phyloP scores from a whole-genome alignment of 805 yeast genomes.

The Zygotorulaspora chibaensis region DNA sequence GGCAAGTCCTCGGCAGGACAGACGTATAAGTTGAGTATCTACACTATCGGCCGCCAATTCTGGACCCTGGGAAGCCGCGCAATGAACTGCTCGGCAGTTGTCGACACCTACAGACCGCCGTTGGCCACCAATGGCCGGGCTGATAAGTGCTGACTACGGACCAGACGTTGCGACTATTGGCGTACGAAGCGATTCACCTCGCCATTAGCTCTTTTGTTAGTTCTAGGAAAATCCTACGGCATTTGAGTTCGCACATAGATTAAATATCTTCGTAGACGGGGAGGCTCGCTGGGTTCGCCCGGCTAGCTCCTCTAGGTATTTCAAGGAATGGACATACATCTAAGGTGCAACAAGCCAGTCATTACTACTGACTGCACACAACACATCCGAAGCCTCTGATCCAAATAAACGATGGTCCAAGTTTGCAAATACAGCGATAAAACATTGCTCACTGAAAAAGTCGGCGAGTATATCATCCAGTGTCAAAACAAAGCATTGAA shows the following conservation, averaged over 20 bases:
- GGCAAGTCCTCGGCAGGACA: conserved; percentile 57
- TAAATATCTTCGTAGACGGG: no score
- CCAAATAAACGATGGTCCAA: conserved; percentile 31
- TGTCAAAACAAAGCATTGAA: conserved; percentile 59
- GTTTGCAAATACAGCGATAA: conserved; percentile 46
- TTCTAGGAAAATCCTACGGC: no score
- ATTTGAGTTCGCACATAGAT: no score
- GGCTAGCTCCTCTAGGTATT: no score
- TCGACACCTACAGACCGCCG: background rate
- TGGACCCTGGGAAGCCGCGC: background rate
- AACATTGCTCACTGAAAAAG: conserved; percentile 56
- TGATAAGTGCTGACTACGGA: no score
- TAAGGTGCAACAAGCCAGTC: background rate
- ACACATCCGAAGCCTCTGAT: background rate
- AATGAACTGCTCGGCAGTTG: background rate
- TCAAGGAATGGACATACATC: no score
- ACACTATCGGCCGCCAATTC: background rate
- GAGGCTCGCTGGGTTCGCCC: no score
- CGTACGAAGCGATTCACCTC: no score
- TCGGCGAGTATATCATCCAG: conserved; percentile 58
- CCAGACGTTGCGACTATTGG: no score
- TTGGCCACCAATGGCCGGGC: no score
- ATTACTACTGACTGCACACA: background rate
- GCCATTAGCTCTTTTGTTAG: no score
- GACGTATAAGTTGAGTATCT: conserved; percentile 26